Base-by-base conservation (phyloP, 148 eudicot genomes). In the Camellia lanceoleosa region DNA sequence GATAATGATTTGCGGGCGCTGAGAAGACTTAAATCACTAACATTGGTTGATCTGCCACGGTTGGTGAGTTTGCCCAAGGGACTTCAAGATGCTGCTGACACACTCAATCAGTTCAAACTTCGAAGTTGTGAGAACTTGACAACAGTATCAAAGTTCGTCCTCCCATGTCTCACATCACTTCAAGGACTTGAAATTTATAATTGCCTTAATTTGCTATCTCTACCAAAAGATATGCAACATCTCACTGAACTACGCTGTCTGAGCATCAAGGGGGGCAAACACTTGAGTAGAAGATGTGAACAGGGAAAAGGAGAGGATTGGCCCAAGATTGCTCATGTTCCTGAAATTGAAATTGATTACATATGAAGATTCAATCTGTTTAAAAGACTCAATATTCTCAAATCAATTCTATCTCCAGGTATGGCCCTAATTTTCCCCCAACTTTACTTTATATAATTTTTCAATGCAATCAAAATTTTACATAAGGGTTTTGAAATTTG, bases 51-150 rank as follows among this genome's bases (percentile, higher is more conserved):
- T 11, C 70, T 67, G 18, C n/a, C 47, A 4, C 0, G 2, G 6
- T 65, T 65, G 44, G 44, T 65, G 68, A 65, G 6, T 65, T 65
- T 65, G 68, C 68, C 68, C 15, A 30, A 38, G 69, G 69, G 69
- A 43, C 69, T 65, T 38, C 2, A 11, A 4, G 69, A 65, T 12
- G 44, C 69, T 65, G 69, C 18, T 23, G 69, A 4, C 38, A 38
- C 69, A 12, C 69, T 38, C 42, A 30, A 13, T 65, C 44, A 0
- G 4, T 11, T 65, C 8, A 20, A 16, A 20, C 12, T 65, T 5
- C 30, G 14, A 0, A 10, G 5, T 20, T 65, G 68, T 4, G 12
- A 65, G 68, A 65, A 65, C 12, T 65, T 65, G 68, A 65, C 42
- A 8, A 9, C 7, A 4, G 5, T 13, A 41, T 66, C 70, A 66